Percentiles rank a stretch among this genome's conserved stretches.
Evolutionary conservation across 2,329 filamentous ascomycete species (phyloP).

Genomic region (Neophaeococcomyces mojaviensis): DNA sequence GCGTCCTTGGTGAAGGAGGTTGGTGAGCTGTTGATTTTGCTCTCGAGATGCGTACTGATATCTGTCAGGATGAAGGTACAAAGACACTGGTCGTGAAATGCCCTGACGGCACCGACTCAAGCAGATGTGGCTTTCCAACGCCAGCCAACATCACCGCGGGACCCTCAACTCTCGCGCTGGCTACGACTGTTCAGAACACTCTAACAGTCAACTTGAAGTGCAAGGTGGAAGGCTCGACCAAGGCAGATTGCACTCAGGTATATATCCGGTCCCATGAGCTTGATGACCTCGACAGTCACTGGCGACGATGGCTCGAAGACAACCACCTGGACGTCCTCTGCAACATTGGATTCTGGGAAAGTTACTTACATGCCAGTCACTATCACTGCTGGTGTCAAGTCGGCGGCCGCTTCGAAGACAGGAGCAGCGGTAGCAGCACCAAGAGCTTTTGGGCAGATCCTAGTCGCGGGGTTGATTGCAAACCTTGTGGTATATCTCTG

Average conservation of each 20-base stretch:
- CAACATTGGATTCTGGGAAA: neutral
- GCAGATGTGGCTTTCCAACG: slow-evolving; percentile 14
- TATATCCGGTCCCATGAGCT: slow-evolving; percentile 10
- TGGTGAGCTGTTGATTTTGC: neutral
- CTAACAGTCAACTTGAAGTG: slow-evolving; percentile 10
- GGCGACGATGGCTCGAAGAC: neutral
- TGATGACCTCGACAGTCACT: neutral
- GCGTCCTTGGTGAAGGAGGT: no score
- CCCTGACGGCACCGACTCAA: slow-evolving; percentile 8
- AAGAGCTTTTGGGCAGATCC: neutral
- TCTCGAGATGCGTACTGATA: neutral
- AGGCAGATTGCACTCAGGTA: slow-evolving; percentile 15
- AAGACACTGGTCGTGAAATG: slow-evolving; percentile 18
- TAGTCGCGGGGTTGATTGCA: neutral
- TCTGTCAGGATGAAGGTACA: neutral
- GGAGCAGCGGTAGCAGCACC: neutral
- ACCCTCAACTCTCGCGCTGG: slow-evolving; percentile 14
- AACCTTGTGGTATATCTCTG: neutral
- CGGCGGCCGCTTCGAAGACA: neutral
- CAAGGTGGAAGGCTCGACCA: slow-evolving; percentile 12
- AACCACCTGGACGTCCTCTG: slow-evolving; percentile 2
- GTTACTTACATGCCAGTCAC: slow-evolving; percentile 4
- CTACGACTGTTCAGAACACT: neutral
- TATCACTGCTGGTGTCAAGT: slow-evolving; percentile 1
- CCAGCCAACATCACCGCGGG: slow-evolving; percentile 18